Percentiles rank a stretch among this genome's conserved stretches.
Conservation (phyloP, 2,329 filamentous ascomycete species). For the Fusarium heterosporum region DNA sequence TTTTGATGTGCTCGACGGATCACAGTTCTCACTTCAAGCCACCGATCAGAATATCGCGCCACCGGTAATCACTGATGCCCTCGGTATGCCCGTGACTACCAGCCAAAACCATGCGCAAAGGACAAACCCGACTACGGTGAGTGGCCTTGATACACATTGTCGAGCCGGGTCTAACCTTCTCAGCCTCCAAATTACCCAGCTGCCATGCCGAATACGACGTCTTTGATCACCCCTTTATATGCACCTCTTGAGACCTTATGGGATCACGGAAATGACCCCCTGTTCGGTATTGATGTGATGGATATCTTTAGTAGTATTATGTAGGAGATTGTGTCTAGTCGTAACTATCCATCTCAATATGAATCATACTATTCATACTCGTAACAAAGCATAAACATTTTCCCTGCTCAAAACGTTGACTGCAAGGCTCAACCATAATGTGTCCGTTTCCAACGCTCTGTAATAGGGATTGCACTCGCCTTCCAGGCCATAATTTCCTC, state of each 20-base stretch:
- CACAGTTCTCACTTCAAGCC: not conserved
- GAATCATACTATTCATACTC: too few relatives aligned
- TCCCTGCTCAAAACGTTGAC: too few relatives aligned
- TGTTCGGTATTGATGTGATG: conserved; percentile 42
- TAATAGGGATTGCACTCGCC: too few relatives aligned
- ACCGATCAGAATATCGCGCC: not conserved
- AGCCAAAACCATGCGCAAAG: not conserved
- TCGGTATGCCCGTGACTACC: fast-evolving
- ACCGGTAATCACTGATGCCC: not conserved
- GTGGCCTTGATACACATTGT: not conserved
- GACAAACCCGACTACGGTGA: fast-evolving
- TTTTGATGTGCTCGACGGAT: not conserved
- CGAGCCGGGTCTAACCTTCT: fast-evolving
- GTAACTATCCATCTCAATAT: too few relatives aligned
- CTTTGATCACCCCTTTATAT: conserved; percentile 16
- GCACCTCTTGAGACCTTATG: conserved; percentile 25
- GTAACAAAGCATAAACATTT: too few relatives aligned
- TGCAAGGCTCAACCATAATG: too few relatives aligned
- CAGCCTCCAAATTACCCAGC: not conserved
- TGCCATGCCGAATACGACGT: not conserved
- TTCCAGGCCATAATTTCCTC: too few relatives aligned
- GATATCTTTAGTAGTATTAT: conserved; percentile 38
- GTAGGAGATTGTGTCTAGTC: not conserved
- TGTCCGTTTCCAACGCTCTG: too few relatives aligned
- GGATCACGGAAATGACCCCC: conserved; percentile 29